Evolutionary conservation across 495 filamentous ascomycete genomes (phyloP).

Genomic region (Rhypophila decipiens): DNA sequence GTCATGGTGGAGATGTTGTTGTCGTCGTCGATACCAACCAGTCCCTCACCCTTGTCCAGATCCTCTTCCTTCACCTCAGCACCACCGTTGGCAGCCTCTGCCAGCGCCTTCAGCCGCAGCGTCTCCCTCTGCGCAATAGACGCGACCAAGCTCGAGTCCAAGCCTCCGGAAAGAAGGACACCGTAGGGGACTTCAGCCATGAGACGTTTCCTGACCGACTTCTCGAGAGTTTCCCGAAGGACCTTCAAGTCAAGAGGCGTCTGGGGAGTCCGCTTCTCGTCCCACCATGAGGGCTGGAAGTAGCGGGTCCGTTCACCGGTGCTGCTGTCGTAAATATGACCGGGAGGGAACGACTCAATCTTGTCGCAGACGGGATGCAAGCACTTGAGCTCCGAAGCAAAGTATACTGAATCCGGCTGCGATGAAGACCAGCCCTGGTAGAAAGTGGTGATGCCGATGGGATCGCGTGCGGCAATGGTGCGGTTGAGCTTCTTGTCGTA

Average conservation of each 20-base stretch:
- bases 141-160: conserved; percentile 92
- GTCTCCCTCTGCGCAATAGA: conserved; percentile 94
- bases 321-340: conserved; percentile 90
- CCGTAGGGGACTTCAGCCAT: conserved; percentile 99
- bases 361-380: conserved; percentile 91
- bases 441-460: conserved; percentile 94
- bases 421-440: conserved; percentile 85
- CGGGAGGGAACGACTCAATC: conserved; percentile 89
- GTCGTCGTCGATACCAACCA: conserved; percentile 91
- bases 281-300: conserved; percentile 90
- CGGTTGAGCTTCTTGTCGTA: conserved; percentile 91
- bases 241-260: conserved; percentile 74
- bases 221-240: conserved; percentile 76
- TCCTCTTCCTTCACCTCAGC: conserved; percentile 37
- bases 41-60: conserved; percentile 51
- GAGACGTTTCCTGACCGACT: conserved; percentile 86
- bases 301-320: conserved; percentile 76
- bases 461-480: conserved; percentile 87
- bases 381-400: conserved; percentile 94
- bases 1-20: conserved; percentile 87
- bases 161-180: conserved; percentile 87
- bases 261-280: conserved; percentile 67
- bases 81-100: conserved; percentile 39
- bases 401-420: conserved; percentile 82
- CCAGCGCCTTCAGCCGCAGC: conserved; percentile 59